These are phyloP conservation scores for Lasiosphaeriaceae sp. DNA, from an alignment of 495 filamentous ascomycete species.

Conservation along the genomic window DNA sequence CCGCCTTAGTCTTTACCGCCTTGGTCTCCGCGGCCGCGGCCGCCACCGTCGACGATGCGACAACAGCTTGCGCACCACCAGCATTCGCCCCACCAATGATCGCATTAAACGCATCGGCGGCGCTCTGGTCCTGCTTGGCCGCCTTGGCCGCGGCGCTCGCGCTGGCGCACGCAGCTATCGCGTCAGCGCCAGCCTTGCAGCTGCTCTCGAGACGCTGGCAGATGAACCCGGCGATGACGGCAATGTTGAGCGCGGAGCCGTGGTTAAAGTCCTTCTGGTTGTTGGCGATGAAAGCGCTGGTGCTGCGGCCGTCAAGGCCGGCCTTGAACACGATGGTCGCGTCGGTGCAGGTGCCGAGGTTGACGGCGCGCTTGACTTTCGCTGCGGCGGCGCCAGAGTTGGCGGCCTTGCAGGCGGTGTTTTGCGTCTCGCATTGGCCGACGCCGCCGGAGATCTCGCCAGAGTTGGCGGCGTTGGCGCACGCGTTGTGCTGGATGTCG, in stretches of 20 bases:
- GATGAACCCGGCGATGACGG: conserved; percentile 51
- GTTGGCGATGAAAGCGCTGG: conserved; percentile 48
- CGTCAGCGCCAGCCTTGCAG: conserved; percentile 47
- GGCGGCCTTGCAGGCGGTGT: conserved; percentile 38
- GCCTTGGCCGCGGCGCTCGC: conserved; percentile 34
- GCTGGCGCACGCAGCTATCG: conserved; percentile 44
- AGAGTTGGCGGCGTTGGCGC: conserved; percentile 49
- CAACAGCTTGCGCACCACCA: not conserved
- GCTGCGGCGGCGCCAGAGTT: conserved; percentile 3
- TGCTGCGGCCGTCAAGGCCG: conserved; percentile 48
- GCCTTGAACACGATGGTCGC: conserved; percentile 51
- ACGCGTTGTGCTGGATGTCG: conserved; percentile 52
- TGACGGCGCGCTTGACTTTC: conserved; percentile 18
- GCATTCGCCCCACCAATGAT: not conserved
- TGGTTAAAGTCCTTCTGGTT: conserved; percentile 53
- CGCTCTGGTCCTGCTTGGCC: conserved; percentile 38
- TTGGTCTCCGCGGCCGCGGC: not conserved
- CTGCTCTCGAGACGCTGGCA: conserved; percentile 48
- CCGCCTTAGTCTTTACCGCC: no score
- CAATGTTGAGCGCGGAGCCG: conserved; percentile 52
- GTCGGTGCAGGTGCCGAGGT: conserved; percentile 47
- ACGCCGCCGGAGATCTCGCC: conserved; percentile 35
- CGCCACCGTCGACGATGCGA: not conserved
- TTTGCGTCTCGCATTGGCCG: conserved; percentile 44
- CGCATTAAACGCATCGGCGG: conserved; percentile 55